phyloP scores from a whole-genome alignment of 108 stramenopile genomes.

The Cyclotella sp. region DNA sequence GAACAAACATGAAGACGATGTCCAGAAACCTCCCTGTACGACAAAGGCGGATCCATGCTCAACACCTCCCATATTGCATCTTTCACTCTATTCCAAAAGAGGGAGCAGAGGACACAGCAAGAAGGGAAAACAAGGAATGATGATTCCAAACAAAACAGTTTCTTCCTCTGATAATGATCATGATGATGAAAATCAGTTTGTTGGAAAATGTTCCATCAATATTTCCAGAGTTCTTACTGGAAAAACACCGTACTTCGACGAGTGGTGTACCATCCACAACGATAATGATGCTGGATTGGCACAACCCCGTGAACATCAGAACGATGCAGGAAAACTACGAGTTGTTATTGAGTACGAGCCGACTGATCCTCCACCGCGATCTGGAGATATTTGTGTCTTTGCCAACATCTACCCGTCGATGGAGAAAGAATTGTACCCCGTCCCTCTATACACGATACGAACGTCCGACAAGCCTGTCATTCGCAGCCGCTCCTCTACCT shows the following conservation, averaged over 20 bases:
- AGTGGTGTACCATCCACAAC: conserved; percentile 59
- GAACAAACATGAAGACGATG: not conserved
- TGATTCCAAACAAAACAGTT: no score
- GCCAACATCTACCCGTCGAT: conserved; percentile 57
- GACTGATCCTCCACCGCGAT: conserved; percentile 63
- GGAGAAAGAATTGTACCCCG: conserved; percentile 70
- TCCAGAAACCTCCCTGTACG: not conserved
- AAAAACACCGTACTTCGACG: conserved; percentile 63
- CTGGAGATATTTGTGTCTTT: conserved; percentile 77
- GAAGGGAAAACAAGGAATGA: no score
- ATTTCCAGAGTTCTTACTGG: conserved; percentile 74
- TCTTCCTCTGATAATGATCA: not conserved
- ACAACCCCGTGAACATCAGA: conserved; percentile 43
- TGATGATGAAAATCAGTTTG: conserved; percentile 53
- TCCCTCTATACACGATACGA: conserved; percentile 40
- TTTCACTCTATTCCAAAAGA: conserved; percentile 49
- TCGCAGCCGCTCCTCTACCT: conserved; percentile 1
- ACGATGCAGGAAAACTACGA: conserved; percentile 52
- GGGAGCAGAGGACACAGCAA: no score
- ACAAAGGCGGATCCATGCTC: conserved; percentile 39
- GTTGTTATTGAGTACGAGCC: conserved; percentile 86
- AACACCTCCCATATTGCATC: conserved; percentile 52
- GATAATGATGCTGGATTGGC: conserved; percentile 22
- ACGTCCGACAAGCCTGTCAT: not conserved
- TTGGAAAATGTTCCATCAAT: conserved; percentile 78